These are phyloP conservation scores for Trametes polyzona DNA, from an alignment of 1,284 basidiomycete genomes.

Conservation along the genomic window DNA sequence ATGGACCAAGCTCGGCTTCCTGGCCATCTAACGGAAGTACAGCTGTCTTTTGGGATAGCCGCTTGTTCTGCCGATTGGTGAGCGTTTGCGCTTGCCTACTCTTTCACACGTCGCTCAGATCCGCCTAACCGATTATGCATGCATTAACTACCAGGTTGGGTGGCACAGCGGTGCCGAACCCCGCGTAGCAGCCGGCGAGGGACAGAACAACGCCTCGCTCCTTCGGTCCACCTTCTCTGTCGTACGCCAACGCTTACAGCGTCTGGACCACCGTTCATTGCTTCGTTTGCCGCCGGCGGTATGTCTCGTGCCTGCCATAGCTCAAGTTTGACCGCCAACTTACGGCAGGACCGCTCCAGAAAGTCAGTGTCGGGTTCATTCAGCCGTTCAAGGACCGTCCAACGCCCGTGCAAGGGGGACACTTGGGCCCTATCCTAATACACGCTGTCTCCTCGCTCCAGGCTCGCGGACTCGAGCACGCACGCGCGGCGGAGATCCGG, in stretches of 20 bases:
- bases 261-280: neutral
- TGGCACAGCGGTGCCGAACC: conserved; percentile 1
- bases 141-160: neutral
- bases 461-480: too few species aligned
- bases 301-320: neutral
- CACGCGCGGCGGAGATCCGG: too few species aligned
- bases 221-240: neutral
- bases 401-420: too few species aligned
- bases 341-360: neutral
- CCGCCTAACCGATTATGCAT: neutral
- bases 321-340: neutral
- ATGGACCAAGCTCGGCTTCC: neutral
- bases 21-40: neutral
- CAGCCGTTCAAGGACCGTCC: neutral
- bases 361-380: neutral
- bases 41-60: neutral
- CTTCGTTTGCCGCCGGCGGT: neutral
- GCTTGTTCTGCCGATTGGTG: neutral
- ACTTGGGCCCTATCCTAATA: too few species aligned
- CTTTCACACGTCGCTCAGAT: neutral
- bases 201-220: neutral
- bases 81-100: neutral
- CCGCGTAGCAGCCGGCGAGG: neutral
- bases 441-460: too few species aligned
- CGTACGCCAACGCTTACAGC: neutral